Percentiles rank a stretch among this genome's conserved stretches.
Evolutionary conservation across 192 early-diverging fungal species (phyloP).

Genomic region (Haplosporangium gracile): DNA sequence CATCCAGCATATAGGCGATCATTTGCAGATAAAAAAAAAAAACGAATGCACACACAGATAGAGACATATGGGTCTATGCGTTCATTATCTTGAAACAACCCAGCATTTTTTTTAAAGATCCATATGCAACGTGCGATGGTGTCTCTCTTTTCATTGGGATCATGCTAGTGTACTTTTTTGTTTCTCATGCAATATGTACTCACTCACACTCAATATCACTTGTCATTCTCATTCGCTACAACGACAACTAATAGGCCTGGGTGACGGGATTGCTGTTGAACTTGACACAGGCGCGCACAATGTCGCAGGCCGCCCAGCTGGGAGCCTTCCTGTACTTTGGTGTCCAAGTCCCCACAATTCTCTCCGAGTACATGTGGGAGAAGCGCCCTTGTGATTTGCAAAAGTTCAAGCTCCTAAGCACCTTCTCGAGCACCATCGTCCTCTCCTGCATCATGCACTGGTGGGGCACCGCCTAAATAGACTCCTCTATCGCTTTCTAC

Average conservation of each 20-base stretch:
- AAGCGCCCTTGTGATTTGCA: conserved; percentile 43
- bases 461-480: conserved; percentile 46
- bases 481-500: no score
- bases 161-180: background rate
- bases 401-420: conserved; percentile 51
- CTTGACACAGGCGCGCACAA: conserved; percentile 47
- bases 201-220: background rate
- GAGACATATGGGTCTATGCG: background rate
- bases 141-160: background rate
- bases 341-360: conserved; percentile 23
- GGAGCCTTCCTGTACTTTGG: conserved; percentile 51
- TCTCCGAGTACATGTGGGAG: conserved; percentile 51
- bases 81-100: background rate
- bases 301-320: conserved; percentile 46
- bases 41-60: background rate
- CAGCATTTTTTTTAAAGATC: background rate
- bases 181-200: background rate
- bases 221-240: no score
- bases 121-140: background rate
- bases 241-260: conserved; percentile 23
- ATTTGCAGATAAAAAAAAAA: background rate
- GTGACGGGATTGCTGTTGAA: conserved; percentile 49
- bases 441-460: conserved; percentile 44
- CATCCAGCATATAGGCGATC: background rate
- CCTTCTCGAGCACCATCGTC: conserved; percentile 43